These are phyloP conservation scores for Agaricus sinodeliciosus DNA, from an alignment of 768 basidiomycete genomes.

Conservation along the genomic window DNA sequence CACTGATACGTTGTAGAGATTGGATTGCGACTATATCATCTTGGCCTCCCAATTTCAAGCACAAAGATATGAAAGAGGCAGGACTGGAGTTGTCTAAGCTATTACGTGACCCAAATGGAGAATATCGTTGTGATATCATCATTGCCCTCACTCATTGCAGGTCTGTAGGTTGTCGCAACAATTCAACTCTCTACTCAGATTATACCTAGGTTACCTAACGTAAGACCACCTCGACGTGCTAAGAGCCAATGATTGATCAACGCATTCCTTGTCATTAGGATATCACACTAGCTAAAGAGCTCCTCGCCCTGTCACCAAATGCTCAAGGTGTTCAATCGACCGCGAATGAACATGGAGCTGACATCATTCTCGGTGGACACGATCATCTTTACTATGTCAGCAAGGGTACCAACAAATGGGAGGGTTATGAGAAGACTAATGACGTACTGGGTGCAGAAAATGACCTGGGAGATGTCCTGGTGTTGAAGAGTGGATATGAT, in stretches of 20 bases:
- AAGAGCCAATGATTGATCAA: not conserved
- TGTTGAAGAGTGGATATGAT: constrained; percentile 86
- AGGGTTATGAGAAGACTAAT: constrained; percentile 47
- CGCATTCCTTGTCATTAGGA: constrained; percentile 40
- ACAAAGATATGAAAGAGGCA: constrained; percentile 67
- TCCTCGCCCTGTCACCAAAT: constrained; percentile 53
- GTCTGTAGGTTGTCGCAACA: constrained; percentile 25
- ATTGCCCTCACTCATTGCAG: constrained; percentile 84
- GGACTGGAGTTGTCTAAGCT: constrained; percentile 66
- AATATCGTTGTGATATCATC: constrained; percentile 71
- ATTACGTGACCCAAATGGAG: constrained; percentile 65
- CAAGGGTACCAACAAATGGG: constrained; percentile 61
- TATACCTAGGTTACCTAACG: constrained; percentile 40
- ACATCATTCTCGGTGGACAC: constrained; percentile 82
- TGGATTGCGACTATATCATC: constrained; percentile 87
- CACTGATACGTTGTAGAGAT: constrained; percentile 40
- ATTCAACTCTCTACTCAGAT: not conserved
- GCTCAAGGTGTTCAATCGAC: constrained; percentile 38
- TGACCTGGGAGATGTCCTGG: constrained; percentile 65
- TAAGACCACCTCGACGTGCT: constrained; percentile 16
- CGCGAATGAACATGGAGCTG: constrained; percentile 62
- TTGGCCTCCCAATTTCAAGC: constrained; percentile 78
- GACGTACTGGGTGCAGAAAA: constrained; percentile 59
- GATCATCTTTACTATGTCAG: constrained; percentile 80
- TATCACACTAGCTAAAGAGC: constrained; percentile 59